Percentiles rank a stretch among this genome's conserved stretches.
phyloP scores from a whole-genome alignment of 768 basidiomycete species.

The Trametes cinnabarina region DNA sequence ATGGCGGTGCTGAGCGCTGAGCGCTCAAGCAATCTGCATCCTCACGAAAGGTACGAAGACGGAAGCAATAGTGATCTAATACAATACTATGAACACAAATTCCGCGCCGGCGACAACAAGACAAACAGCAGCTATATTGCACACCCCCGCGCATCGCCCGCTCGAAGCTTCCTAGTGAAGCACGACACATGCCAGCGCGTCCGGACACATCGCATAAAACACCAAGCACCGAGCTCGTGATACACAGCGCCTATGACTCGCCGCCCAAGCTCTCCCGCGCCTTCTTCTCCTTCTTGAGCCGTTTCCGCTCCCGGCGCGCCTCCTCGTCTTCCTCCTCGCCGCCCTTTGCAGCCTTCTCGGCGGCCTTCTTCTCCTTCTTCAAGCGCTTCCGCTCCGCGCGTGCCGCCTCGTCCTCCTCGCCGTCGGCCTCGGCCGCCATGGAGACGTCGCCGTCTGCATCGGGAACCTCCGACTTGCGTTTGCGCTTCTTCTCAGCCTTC shows the following conservation, averaged over 20 bases:
- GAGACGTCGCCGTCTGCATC: constrained; percentile 45
- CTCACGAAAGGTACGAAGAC: neutral
- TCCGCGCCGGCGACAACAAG: constrained; percentile 5
- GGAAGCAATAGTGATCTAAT: constrained; percentile 1
- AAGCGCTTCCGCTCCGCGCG: constrained; percentile 31
- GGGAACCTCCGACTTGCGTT: constrained; percentile 66
- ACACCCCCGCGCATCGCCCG: neutral
- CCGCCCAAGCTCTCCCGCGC: constrained; percentile 41
- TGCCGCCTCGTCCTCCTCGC: constrained; percentile 44
- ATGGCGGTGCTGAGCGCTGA: too few species aligned
- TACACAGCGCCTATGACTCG: constrained; percentile 21
- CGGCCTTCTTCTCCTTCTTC: constrained; percentile 34
- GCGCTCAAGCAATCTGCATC: neutral
- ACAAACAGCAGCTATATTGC: constrained; percentile 16
- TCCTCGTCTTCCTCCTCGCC: constrained; percentile 47
- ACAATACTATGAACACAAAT: constrained; percentile 8
- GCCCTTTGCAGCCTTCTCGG: constrained; percentile 51
- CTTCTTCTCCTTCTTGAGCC: constrained; percentile 36
- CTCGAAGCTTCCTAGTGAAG: neutral
- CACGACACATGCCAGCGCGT: neutral
- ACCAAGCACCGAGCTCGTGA: neutral
- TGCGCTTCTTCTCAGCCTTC: constrained; percentile 73
- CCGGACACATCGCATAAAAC: neutral
- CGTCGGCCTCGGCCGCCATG: constrained; percentile 43
- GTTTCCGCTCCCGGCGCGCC: constrained; percentile 33